Base-by-base conservation (phyloP, 768 basidiomycete genomes). In the Bullera alba region DNA sequence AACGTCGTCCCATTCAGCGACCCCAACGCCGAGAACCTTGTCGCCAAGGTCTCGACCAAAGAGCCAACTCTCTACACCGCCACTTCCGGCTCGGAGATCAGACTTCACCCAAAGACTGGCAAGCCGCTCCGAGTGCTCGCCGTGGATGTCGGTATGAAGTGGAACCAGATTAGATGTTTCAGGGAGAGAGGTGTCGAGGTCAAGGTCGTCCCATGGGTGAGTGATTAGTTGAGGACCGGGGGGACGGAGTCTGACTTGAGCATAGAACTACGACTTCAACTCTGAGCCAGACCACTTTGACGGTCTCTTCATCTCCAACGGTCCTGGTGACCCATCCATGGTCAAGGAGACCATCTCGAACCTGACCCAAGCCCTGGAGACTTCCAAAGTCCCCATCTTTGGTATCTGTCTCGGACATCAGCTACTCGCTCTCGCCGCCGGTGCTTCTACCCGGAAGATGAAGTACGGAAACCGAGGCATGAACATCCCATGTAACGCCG, bases 391-490 rank as follows among this genome's bases (percentile, higher is more conserved):
- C 39, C 95, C 95, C 27, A 87, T 99, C 61, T 99, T 97, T 65
- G 95, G 95, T 70, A 99, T 99, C 67, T 97, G 95, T 76, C 82
- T 99, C 30, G 95, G 95, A 30, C 93, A 99, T 73, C 95, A 99
- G 76, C 79, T 99, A 28, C 80, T 99, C 63, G 91, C 92, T 5
- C 81, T 96, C 54, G 95, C 95, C 26, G 85, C 87, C 1, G 95
- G 95, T 28, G 93, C 90, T 4, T 80, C 78, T 55, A 97, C 95
- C 4, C 88, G 87, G 30, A 99, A 99, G 75, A 97, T 99, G 91
- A 96, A 96, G 77, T 97, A 97, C 72, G 95, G 95, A 32, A 99
- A 99, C 68, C 88, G 95, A 57, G 95, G 95, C 3, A 91, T 96
- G 71, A 99, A 99, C 74, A 89, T 99, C 68, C 95, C 95, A 2